Percentiles rank a stretch among this genome's conserved stretches.
Conservation (phyloP, 148 eudicot species). For the Bassia scoparia region DNA sequence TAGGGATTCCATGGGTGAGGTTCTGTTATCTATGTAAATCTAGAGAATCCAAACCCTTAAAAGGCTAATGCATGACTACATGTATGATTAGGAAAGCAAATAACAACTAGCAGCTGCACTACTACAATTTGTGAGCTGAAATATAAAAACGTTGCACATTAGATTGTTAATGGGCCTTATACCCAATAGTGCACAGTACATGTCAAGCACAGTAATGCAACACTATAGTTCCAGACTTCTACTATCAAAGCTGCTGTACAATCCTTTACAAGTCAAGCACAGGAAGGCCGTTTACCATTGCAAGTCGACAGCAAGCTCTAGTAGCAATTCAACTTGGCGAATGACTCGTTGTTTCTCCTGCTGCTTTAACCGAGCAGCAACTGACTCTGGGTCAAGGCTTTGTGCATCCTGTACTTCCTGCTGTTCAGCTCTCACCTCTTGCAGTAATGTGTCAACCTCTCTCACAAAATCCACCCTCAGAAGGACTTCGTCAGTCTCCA, state of each 20-base stretch:
- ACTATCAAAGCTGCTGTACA: neutral
- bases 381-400: slow-evolving; percentile 82
- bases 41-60: no score
- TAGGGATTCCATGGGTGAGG: no score
- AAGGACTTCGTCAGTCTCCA: slow-evolving; percentile 70
- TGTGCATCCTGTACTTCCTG: slow-evolving; percentile 28
- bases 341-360: slow-evolving; percentile 82
- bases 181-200: no score
- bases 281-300: slow-evolving; percentile 41
- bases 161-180: no score
- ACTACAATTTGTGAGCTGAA: no score
- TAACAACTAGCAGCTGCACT: no score
- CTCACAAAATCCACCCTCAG: slow-evolving; percentile 84
- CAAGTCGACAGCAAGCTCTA: slow-evolving; percentile 70
- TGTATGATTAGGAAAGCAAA: no score
- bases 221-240: neutral
- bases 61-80: no score
- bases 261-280: no score
- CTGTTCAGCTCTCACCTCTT: slow-evolving; percentile 62
- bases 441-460: slow-evolving; percentile 69
- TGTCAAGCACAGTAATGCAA: neutral
- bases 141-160: no score
- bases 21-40: no score
- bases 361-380: slow-evolving; percentile 69
- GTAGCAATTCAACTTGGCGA: slow-evolving; percentile 58